Evolutionary conservation across 441 rosid genomes (phyloP), one percentile per base, ranked within the genome.

Genomic region (Lepidium campestre): DNA sequence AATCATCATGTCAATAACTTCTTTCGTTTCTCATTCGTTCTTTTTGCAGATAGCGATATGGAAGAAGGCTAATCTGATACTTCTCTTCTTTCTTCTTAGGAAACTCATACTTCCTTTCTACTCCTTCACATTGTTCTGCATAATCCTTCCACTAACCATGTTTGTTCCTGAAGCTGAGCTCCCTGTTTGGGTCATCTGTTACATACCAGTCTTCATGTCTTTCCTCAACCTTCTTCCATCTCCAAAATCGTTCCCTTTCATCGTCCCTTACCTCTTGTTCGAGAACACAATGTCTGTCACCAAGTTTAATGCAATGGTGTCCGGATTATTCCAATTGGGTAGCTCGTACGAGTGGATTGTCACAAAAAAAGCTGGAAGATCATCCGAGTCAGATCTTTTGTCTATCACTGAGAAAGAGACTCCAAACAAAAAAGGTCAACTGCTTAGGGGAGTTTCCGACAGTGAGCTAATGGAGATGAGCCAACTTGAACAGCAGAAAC

Each of bases 211-310:
- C 34, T 69, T 80, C 54, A 88, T 92, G 96, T 90, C 96, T 23
- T 83, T 90, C 70, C 85, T 90, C 69, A 90, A 88, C 80, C 80
- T 90, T 64, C 89, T 92, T 67, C 98, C 96, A 2, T 73, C 84
- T 57, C 97, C 93, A 4, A 84, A 85, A 58, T 90, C 93, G 10
- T 77, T 86, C 72, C 96, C 98, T 54, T 93, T 90, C 77, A 78
- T 86, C 18, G 92, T 88, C 46, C 98, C 98, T 71, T 90, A 90
- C 84, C 95, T 92, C 61, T 80, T 92, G 35, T 90, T 92, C 17
- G 98, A 92, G 72, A 92, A 92, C 87, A 93, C 98, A 67, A 92
- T 92, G 98, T 93, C 98, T 0, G 91, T 93, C 53, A 88, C 98
- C 78, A 93, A 93, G 78, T 90, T 90, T 81, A 79, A 85, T 45